Evolutionary conservation across 495 filamentous ascomycete genomes (phyloP), one percentile per base, ranked within the genome.

Genomic region (Cenococcum geophilum): DNA sequence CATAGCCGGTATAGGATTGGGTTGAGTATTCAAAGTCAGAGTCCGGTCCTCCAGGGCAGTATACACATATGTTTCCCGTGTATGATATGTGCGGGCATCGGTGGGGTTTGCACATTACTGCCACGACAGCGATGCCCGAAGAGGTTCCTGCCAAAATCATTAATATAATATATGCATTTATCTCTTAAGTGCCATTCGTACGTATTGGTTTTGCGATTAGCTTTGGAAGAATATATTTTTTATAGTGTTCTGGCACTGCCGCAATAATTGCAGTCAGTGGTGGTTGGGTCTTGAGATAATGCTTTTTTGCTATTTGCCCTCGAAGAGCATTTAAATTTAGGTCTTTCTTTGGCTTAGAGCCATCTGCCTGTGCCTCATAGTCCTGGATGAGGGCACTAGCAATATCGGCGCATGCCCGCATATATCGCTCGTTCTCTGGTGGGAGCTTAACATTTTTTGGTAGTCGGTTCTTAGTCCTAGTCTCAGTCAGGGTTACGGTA

Each of bases 61-160:
- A 98, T 58, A 98, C 95, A 73, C 95, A 98, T 60, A 98, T 97
- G 69, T 97, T 98, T 69, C 93, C 93, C 1, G 95, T 97, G 74
- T 88, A 98, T 10, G 93, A 90, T 62, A 97, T 98, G 71, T 98
- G 93, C 32, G 93, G 93, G 70, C 93, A 98, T 64, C 93, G 83
- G 72, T 98, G 93, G 34, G 93, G 93, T 75, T 97, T 98, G 80
- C 93, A 97, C 93, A 98, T 97, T 57, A 98, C 95, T 18, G 95
- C 93, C 42, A 98, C 93, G 10, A 98, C 95, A n/a, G 93, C 95
- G 66, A 98, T 97, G 37, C 93, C 93, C 43, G 92, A 96, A 5
- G 92, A 93, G 12, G 90, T 95, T 70, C 87, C 85, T 86, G 63
- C 42, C 12, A 9, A 55, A 8, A 32, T 22, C n/a, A 49, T 74